Base-by-base conservation (phyloP, 169 alveolate species). In the Blepharisma undulans region DNA sequence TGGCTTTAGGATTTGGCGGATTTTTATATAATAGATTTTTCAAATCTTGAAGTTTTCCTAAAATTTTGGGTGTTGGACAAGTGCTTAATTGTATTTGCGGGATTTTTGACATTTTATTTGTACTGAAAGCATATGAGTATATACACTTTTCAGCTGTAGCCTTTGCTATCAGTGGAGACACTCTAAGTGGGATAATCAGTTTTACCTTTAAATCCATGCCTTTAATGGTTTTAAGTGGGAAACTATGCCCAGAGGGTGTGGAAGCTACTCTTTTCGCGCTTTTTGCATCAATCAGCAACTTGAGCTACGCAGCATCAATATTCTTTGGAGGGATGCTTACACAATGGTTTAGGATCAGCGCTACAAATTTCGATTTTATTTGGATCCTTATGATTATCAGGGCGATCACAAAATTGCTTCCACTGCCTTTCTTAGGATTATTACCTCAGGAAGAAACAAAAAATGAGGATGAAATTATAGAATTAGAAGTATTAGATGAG, bases 201-300 rank as follows among this genome's bases (percentile, higher is more conserved):
- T 81, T 33, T 14, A 60, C 77, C 1, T 59, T 88, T 66, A 86
- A 22, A 2, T 12, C 81, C 10, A 33, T 88, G 29, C 92, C 92
- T 1, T 19, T 86, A 10, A 29, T 88, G 76, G 92, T 88, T 30
- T n/a, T 88, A 22, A 25, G 84, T 22, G 92, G 90, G 14, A 21
- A 88, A 60, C 4, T 88, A 29, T 88, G 92, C 32, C 92, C 92
- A 7, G 36, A n/a, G 19, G 92, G 92, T 4, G 16, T 71, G 21
- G 92, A 88, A 74, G 92, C 77, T 7, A 88, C 92, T 27, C 77
- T 88, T 21, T 88, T 76, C 29, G n/a, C 92, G 0, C 30, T 86
- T 1, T 86, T 88, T 81, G 33, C 78, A 14, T 66, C 87, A 21
- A 71, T 71, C 16, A 48, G 21, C 10, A 88, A 88, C 27, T 18